phyloP scores from a whole-genome alignment of 805 yeast genomes.

The Kluyveromyces siamensis region DNA sequence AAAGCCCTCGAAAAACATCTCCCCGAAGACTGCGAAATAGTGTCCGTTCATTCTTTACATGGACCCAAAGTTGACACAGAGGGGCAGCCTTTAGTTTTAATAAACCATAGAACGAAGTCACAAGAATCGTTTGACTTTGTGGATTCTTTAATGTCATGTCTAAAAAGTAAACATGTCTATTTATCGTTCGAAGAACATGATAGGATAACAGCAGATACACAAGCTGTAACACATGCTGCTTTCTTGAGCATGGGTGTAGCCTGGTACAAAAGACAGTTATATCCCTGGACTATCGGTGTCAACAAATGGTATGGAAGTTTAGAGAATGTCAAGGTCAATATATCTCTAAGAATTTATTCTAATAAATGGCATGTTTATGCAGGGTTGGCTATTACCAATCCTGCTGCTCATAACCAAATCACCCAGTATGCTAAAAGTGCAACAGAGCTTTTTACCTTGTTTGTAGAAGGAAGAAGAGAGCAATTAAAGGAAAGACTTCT shows the following conservation, averaged over 20 bases:
- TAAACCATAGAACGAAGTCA: constrained; percentile 56
- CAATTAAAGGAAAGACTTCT: constrained; percentile 50
- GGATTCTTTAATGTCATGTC: constrained; percentile 54
- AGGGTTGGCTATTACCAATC: constrained; percentile 92
- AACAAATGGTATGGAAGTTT: constrained; percentile 82
- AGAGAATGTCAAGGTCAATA: constrained; percentile 92
- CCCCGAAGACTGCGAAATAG: constrained; percentile 74
- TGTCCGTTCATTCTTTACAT: constrained; percentile 85
- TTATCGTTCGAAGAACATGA: constrained; percentile 87
- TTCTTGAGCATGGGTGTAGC: constrained; percentile 95
- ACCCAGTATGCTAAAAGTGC: constrained; percentile 81
- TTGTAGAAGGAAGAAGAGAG: constrained; percentile 59
- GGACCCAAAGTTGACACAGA: constrained; percentile 86
- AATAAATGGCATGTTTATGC: constrained; percentile 99
- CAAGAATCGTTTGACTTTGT: constrained; percentile 52
- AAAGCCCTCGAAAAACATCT: constrained; percentile 68
- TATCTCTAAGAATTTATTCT: constrained; percentile 80
- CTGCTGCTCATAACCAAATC: constrained; percentile 86
- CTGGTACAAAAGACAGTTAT: constrained; percentile 74
- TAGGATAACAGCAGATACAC: constrained; percentile 93
- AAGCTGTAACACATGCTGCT: constrained; percentile 97
- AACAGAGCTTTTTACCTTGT: constrained; percentile 72
- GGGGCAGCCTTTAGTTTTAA: constrained; percentile 88
- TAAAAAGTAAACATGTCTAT: constrained; percentile 68
- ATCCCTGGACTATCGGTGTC: constrained; percentile 65